These are phyloP conservation scores for Pseudisothecium myosuroides DNA, from an alignment of 225 moss, liverwort and hornwort species.

Conservation along the genomic window DNA sequence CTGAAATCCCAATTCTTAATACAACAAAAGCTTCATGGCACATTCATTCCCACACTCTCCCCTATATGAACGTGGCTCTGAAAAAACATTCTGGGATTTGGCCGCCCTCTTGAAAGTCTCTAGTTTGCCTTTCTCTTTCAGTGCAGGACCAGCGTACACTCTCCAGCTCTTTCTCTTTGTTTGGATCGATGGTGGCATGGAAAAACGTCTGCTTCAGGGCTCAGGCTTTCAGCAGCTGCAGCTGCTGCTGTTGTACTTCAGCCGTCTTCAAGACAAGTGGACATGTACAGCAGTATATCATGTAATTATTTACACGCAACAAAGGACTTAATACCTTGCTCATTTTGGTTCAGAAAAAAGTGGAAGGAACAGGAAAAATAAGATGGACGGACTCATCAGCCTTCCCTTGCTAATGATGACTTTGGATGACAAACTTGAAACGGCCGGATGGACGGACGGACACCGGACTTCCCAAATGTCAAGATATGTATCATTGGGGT, in stretches of 20 bases:
- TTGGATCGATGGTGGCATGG: not conserved
- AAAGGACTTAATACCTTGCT: not conserved
- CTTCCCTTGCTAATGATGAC: not conserved
- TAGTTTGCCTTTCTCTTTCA: not conserved
- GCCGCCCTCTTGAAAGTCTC: not conserved
- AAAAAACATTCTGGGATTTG: not conserved
- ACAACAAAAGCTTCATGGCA: not conserved
- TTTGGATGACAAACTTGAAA: not conserved
- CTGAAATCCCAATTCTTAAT: not conserved
- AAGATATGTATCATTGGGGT: not conserved
- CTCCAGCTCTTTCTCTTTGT: not conserved
- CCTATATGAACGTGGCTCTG: not conserved
- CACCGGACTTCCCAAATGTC: not conserved
- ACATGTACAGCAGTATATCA: not conserved
- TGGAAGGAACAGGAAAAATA: fast-evolving
- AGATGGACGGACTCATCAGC: not conserved
- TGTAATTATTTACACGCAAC: not conserved
- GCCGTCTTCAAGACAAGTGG: not conserved
- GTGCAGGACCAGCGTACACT: not conserved
- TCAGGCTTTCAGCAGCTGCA: not conserved
- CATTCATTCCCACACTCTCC: not conserved
- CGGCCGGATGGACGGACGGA: not conserved
- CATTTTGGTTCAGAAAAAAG: not conserved
- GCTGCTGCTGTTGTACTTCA: not conserved
- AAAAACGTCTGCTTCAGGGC: not conserved